These are phyloP conservation scores for Ceratobasidium sp. DNA, from an alignment of 1,284 basidiomycete genomes.

Conservation along the genomic window DNA sequence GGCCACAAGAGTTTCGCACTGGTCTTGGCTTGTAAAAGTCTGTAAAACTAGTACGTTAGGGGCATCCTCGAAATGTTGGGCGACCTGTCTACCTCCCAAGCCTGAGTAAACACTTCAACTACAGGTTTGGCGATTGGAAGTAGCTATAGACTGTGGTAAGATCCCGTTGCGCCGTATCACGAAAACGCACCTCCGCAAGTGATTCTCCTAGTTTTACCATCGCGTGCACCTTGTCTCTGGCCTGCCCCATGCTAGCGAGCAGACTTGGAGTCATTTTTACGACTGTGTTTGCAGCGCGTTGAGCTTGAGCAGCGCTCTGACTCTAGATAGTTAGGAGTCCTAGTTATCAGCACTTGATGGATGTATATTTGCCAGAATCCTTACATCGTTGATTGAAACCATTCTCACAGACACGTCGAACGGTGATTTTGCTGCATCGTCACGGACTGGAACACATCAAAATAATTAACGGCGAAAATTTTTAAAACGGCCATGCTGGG, in stretches of 20 bases:
- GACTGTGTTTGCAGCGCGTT: neutral
- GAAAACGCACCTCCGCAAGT: neutral
- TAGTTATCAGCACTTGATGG: neutral
- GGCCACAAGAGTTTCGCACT: conserved; percentile 12
- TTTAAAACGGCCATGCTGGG: neutral
- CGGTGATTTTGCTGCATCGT: neutral
- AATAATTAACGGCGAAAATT: neutral
- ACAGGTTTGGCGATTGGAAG: neutral
- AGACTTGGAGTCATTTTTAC: neutral
- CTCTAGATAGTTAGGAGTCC: no score
- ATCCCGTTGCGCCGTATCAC: neutral
- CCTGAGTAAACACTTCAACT: neutral
- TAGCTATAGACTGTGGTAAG: neutral
- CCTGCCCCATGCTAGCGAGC: conserved; percentile 3
- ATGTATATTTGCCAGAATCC: neutral
- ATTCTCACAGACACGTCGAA: neutral
- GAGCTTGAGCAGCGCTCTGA: neutral
- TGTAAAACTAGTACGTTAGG: neutral
- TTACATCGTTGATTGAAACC: neutral
- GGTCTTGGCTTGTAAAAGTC: conserved; percentile 5
- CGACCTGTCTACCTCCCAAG: conserved; percentile 4
- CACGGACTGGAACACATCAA: neutral
- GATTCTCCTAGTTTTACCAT: neutral
- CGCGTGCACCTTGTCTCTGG: neutral
- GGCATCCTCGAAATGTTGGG: no score